Percentiles rank a stretch among this genome's conserved stretches.
Evolutionary conservation across 768 basidiomycete species (phyloP).

Genomic region (Panellus pusillus): DNA sequence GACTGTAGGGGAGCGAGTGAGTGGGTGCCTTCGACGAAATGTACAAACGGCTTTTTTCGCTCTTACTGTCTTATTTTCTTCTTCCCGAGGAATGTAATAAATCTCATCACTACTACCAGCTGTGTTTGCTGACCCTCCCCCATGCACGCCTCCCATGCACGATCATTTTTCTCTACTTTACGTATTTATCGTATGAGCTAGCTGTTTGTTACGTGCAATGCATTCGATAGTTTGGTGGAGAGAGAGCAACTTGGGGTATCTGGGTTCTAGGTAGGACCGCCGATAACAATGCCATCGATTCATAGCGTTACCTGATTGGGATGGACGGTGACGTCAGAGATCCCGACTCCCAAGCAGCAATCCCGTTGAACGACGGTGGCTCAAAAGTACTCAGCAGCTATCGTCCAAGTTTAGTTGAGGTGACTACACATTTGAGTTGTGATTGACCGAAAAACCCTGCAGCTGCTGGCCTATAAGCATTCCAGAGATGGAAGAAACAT

Average conservation of each 20-base stretch:
- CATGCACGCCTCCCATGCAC: constrained; percentile 4
- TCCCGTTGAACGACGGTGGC: too few species aligned
- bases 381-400: too few species aligned
- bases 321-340: too few species aligned
- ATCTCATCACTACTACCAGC: not conserved
- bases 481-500: too few species aligned
- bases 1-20: constrained; percentile 15
- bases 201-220: constrained; percentile 16
- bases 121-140: constrained; percentile 7
- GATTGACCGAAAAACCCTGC: too few species aligned
- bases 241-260: not conserved
- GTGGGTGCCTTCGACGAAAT: not conserved
- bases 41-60: constrained; percentile 1
- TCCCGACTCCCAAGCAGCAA: too few species aligned
- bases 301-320: too few species aligned
- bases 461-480: too few species aligned
- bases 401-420: too few species aligned
- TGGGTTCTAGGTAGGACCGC: too few species aligned
- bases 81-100: constrained; percentile 13
- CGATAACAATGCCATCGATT: too few species aligned
- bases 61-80: constrained; percentile 8
- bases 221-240: not conserved
- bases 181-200: constrained; percentile 5
- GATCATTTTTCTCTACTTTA: constrained; percentile 1
- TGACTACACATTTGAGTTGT: too few species aligned